Base-by-base conservation (phyloP, 2,329 filamentous ascomycete species). In the Pseudocercospora macadamiae region DNA sequence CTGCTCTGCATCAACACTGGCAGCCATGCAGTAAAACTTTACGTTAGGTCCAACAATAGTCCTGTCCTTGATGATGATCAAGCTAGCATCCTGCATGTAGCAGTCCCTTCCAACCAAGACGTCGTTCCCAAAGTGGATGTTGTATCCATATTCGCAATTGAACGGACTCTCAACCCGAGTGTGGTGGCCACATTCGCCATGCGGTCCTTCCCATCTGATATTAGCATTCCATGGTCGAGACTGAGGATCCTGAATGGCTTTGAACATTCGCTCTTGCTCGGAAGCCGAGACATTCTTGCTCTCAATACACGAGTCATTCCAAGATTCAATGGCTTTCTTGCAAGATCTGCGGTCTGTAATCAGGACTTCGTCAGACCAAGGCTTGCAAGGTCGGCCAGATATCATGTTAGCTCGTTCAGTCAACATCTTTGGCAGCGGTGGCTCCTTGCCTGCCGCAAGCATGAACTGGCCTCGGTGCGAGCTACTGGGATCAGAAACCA, bases 121-220 rank as follows among this genome's bases (percentile, higher is more conserved):
- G 64, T 95, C 88, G 66, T 93, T 88, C 10, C 90, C 93, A 65
- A 99, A 89, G 48, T 84, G 84, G 68, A 97, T 89, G 73, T 99
- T 97, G 77, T 96, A 97, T 0, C 95, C 95, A 70, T 97, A 97
- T 70, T 97, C 92, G 73, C 93, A 97, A 47, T 83, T 87, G 74
- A 99, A 97, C 0, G 93, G 93, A 2, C 90, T 86, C 69, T 96
- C 91, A 23, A 99, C 89, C 39, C 88, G 81, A 4, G 90, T 88
- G 55, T 88, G 86, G 14, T 87, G 83, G n/a, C 91, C 91, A 4
- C 95, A 83, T 21, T 80, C 83, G 56, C 84, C 90, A 55, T 79
- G 61, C 10, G 66, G 71, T 1, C 64, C 64, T 18, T 32, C 45
- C 63, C 61, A 64, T 14, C 9, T 37, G 12, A 32, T 44, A 7